A percentile compares a stretch with the other conserved stretches of the same genome.
Evolutionary conservation across 352 stramenopile genomes (phyloP).

Genomic region (Phytophthora podocarpi): DNA sequence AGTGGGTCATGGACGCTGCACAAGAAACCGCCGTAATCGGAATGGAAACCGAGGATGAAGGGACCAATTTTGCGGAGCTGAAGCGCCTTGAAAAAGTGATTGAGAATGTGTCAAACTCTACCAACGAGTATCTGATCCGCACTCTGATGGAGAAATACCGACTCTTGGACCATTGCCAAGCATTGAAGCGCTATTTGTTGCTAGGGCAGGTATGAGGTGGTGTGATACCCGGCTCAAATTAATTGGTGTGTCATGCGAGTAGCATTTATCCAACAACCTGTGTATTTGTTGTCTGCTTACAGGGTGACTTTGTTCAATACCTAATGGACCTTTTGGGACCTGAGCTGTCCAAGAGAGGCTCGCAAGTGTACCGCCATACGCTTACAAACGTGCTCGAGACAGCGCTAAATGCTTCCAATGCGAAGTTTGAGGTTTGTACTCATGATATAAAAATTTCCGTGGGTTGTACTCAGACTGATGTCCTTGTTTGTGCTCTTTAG

Average conservation of each 20-base stretch:
- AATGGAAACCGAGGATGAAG: constrained; percentile 61
- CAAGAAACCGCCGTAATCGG: constrained; percentile 48
- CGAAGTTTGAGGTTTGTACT: constrained; percentile 89
- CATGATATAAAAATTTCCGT: neutral
- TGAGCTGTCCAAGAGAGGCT: constrained; percentile 90
- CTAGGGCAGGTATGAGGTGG: constrained; percentile 89
- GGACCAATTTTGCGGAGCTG: constrained; percentile 72
- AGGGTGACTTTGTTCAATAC: constrained; percentile 97
- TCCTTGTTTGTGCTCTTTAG: constrained; percentile 32
- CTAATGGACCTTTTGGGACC: constrained; percentile 94
- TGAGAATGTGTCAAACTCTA: constrained; percentile 74
- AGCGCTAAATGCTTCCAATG: constrained; percentile 95
- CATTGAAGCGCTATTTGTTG: constrained; percentile 97
- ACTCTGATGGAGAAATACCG: constrained; percentile 93
- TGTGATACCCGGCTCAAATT: neutral
- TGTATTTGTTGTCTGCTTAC: neutral
- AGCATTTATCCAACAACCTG: neutral
- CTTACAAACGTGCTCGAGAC: constrained; percentile 95
- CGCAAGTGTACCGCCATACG: constrained; percentile 95
- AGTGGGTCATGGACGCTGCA: constrained; percentile 81
- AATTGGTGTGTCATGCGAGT: neutral
- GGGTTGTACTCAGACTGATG: neutral
- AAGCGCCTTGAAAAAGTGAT: constrained; percentile 80
- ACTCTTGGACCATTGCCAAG: constrained; percentile 94
- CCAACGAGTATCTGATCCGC: constrained; percentile 92